Base-by-base conservation (phyloP, 768 basidiomycete species). In the Calocybe gangraenosa region DNA sequence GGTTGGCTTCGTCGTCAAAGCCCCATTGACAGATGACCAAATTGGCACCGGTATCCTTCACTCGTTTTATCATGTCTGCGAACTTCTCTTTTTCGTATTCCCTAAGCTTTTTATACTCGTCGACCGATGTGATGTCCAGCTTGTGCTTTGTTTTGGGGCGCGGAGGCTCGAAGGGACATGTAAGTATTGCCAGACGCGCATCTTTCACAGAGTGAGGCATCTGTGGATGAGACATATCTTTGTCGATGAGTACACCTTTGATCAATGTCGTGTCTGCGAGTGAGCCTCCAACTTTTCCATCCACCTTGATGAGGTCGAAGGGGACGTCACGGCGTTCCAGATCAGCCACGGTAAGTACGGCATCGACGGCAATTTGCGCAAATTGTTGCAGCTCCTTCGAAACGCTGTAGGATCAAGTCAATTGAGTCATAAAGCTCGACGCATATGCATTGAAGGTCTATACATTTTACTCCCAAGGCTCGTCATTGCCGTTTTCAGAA, bases 1-100 rank as follows among this genome's bases (percentile, higher is more conserved):
- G 96, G 62, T 99, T 99, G 35, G 96, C 96, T 68, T 99, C 96
- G 59, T 99, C 96, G 61, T 99, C 96, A 61, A 99, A 99, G 49
- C 96, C 96, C 96, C 96, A 99, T 62, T 99, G 96, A 67, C 96
- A 99, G 57, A 99, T 97, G 53, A 99, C 96, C 48, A 99, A 68
- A 66, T 99, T 99, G 11, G 96, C 95, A 30, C 96, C 96, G 13
- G 94, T 88, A 57, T 95, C 86, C 65, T 97, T 95, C 47, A 98
- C 94, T 63, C 81, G 73, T 66, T 87, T 86, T 66, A 99, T 97
- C 96, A 99, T 99, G 60, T 92, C 87, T 52, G 79, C 74, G 58
- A 99, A 99, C 69, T 96, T 99, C 62, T 89, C 84, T 70, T 88
- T 88, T 71, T 99, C 96, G 58, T 99, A 99, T 46, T 83, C 85